phyloP scores from a whole-genome alignment of 1,284 basidiomycete genomes.

The Psilocybe mexicana region DNA sequence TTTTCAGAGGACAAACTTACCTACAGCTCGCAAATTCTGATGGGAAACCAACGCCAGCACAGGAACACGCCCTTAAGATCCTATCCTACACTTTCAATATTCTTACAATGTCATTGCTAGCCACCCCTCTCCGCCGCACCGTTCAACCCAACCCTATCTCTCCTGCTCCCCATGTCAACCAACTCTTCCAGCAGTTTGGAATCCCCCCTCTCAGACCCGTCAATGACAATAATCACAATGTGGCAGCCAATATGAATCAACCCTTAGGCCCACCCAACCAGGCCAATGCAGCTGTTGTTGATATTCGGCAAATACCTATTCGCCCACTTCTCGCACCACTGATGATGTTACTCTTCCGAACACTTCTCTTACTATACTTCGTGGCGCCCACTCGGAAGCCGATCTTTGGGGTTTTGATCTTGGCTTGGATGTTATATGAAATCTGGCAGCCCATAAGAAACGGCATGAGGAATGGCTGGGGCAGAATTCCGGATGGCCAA shows the following conservation, averaged over 20 bases:
- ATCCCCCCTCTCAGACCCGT: constrained; percentile 49
- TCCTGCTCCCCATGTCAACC: constrained; percentile 51
- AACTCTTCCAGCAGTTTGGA: constrained; percentile 62
- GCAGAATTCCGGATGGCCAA: constrained; percentile 29
- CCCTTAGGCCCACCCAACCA: background rate
- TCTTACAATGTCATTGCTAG: constrained; percentile 34
- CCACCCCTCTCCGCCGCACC: constrained; percentile 25
- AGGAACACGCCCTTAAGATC: constrained; percentile 67
- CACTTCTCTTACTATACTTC: constrained; percentile 73
- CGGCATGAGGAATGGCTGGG: constrained; percentile 45
- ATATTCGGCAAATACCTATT: constrained; percentile 48
- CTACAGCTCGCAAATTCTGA: constrained; percentile 51
- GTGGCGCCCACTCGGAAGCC: constrained; percentile 77
- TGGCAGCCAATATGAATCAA: constrained; percentile 30
- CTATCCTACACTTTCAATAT: constrained; percentile 71
- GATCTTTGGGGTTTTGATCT: constrained; percentile 63
- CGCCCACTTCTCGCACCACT: constrained; percentile 68
- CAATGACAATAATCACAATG: constrained; percentile 27
- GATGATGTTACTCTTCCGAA: constrained; percentile 67
- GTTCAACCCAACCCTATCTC: constrained; percentile 29
- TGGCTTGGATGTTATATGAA: constrained; percentile 75
- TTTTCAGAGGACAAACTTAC: constrained; percentile 57
- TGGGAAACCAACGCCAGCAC: constrained; percentile 56
- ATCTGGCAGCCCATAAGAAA: constrained; percentile 72
- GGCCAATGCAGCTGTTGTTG: constrained; percentile 29